Evolutionary conservation across 75 land plant genomes (phyloP).

Genomic region (Pseudotsuga menziesii): DNA sequence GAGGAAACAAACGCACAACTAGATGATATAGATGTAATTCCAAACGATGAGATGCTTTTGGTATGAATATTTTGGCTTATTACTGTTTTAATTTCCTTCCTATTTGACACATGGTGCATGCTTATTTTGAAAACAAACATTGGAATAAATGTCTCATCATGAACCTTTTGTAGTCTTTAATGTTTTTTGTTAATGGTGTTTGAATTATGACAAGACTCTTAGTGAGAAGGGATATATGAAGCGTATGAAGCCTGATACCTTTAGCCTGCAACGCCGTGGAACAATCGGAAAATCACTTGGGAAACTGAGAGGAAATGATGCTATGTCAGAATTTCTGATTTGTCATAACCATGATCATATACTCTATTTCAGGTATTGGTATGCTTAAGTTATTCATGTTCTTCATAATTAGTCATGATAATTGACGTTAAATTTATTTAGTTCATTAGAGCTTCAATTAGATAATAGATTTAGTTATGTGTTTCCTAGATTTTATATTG

Average conservation of each 20-base stretch:
- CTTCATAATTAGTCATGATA: no score
- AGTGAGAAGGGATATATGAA: constrained; percentile 98
- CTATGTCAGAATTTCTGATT: constrained; percentile 80
- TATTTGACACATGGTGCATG: not conserved
- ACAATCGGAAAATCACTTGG: constrained; percentile 96
- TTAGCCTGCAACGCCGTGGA: constrained; percentile 84
- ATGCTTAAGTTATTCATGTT: not conserved
- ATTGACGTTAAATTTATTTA: no score
- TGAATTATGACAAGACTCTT: constrained; percentile 41
- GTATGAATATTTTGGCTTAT: constrained; percentile 13
- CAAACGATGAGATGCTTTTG: constrained; percentile 89
- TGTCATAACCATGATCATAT: constrained; percentile 87
- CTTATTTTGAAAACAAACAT: not conserved
- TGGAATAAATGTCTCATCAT: not conserved
- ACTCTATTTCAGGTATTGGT: constrained; percentile 80
- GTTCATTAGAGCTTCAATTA: constrained; percentile 4
- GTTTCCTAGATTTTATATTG: not conserved
- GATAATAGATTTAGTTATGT: not conserved
- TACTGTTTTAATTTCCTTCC: not conserved
- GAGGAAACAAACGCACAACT: constrained; percentile 60
- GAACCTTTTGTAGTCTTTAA: not conserved
- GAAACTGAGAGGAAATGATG: constrained; percentile 81
- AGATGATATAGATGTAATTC: constrained; percentile 92
- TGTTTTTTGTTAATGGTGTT: not conserved
- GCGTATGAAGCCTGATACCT: constrained; percentile 81